Evolutionary conservation across 257 asterid species (phyloP).

Genomic region (Lithospermum erythrorhizon): DNA sequence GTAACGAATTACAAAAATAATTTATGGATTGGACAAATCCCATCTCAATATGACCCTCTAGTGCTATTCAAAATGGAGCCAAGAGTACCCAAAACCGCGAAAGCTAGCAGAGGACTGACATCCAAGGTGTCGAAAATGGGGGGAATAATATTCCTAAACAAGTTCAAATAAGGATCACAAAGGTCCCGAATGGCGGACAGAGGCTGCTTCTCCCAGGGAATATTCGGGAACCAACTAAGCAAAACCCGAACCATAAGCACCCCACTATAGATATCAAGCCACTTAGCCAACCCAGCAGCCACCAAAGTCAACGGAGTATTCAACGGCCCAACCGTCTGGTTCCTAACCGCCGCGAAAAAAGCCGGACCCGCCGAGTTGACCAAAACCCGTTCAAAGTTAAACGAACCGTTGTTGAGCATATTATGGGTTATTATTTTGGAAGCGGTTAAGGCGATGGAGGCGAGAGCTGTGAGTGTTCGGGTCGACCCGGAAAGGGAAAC

Average conservation of each 20-base stretch:
- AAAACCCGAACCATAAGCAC: conserved; percentile 80
- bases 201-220: conserved; percentile 95
- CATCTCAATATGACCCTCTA: conserved; percentile 31
- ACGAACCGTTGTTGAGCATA: conserved; percentile 25
- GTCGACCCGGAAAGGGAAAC: conserved; percentile 37
- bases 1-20: too few relatives aligned
- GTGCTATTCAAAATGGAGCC: conserved; percentile 58
- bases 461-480: conserved; percentile 55
- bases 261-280: conserved; percentile 83
- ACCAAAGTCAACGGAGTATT: conserved; percentile 85
- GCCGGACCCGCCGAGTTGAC: conserved; percentile 45
- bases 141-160: conserved; percentile 81
- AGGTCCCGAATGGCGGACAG: conserved; percentile 80
- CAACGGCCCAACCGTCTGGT: conserved; percentile 30
- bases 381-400: conserved; percentile 5
- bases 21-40: too few relatives aligned
- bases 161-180: conserved; percentile 88
- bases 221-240: conserved; percentile 93
- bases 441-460: conserved; percentile 37
- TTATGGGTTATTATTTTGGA: conserved; percentile 34
- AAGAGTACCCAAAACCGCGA: conserved; percentile 68
- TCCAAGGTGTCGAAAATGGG: conserved; percentile 74
- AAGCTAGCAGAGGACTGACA: conserved; percentile 76
- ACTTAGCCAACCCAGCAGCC: conserved; percentile 84
- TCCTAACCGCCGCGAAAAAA: conserved; percentile 66